Evolutionary conservation across 129 eudicot genomes (phyloP).

Genomic region (Ambrosia trifida): DNA sequence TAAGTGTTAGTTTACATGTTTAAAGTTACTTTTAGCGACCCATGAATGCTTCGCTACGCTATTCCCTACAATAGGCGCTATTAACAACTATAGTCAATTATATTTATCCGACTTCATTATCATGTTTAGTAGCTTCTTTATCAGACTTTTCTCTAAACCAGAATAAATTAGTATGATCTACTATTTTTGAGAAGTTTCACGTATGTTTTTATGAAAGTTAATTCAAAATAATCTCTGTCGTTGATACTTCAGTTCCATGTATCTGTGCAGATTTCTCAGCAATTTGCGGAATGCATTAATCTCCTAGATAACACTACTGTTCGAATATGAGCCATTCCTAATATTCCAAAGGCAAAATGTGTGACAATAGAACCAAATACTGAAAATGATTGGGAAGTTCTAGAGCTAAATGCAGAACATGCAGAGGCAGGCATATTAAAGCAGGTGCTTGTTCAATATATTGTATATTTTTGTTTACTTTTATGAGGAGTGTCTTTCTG

Average conservation of each 20-base stretch:
- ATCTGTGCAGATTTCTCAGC: conserved; percentile 66
- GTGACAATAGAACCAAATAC: conserved; percentile 83
- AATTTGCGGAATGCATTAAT: conserved; percentile 82
- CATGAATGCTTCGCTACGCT: too few relatives aligned
- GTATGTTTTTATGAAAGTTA: not conserved
- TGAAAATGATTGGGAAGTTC: conserved; percentile 97
- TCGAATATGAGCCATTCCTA: conserved; percentile 62
- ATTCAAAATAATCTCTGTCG: not conserved
- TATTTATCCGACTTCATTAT: not conserved
- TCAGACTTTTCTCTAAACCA: not conserved
- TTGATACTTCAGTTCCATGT: conserved; percentile 6
- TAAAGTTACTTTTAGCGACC: too few relatives aligned
- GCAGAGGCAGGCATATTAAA: conserved; percentile 79
- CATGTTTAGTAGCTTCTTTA: not conserved
- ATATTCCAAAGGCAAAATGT: conserved; percentile 71
- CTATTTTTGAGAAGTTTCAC: not conserved
- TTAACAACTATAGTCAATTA: too few relatives aligned
- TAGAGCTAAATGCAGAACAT: conserved; percentile 82
- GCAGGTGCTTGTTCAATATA: conserved; percentile 53
- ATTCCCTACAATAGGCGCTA: too few relatives aligned
- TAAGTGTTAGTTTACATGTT: too few relatives aligned
- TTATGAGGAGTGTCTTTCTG: not conserved
- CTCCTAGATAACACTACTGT: conserved; percentile 62
- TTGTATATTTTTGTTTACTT: not conserved
- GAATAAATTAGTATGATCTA: not conserved